These are phyloP conservation scores for Suillus spraguei DNA, from an alignment of 768 basidiomycete species.

Conservation along the genomic window DNA sequence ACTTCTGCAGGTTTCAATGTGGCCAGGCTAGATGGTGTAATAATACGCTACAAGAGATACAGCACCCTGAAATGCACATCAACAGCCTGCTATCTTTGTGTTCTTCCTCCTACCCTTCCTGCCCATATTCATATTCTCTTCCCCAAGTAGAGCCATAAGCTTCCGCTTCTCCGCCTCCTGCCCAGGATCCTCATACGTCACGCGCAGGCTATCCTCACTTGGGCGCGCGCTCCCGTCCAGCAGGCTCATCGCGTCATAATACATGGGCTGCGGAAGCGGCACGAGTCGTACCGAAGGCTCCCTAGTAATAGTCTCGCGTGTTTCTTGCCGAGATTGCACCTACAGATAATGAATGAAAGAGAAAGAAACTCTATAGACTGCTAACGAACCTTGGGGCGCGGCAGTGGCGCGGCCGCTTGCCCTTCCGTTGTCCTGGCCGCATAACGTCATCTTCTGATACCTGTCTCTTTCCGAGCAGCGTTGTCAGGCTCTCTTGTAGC, in stretches of 20 bases:
- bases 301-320: slow-evolving; percentile 27
- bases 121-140: slow-evolving; percentile 17
- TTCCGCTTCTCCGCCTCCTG: slow-evolving; percentile 60
- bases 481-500: slow-evolving; percentile 68
- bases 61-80: neutral
- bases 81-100: slow-evolving; percentile 31
- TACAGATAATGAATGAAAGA: slow-evolving; percentile 18
- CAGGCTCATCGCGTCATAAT: slow-evolving; percentile 34
- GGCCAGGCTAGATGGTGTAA: neutral
- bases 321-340: slow-evolving; percentile 43
- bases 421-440: slow-evolving; percentile 21
- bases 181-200: slow-evolving; percentile 70
- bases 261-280: slow-evolving; percentile 9
- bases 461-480: slow-evolving; percentile 69
- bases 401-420: slow-evolving; percentile 40
- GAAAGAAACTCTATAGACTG: neutral
- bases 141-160: slow-evolving; percentile 57
- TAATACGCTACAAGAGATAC: neutral
- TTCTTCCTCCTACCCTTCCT: slow-evolving; percentile 18
- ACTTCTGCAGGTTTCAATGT: neutral
- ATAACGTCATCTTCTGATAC: slow-evolving; percentile 43
- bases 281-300: slow-evolving; percentile 15
- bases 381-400: slow-evolving; percentile 37
- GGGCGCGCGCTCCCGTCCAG: slow-evolving; percentile 28
- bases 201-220: slow-evolving; percentile 52